These are phyloP conservation scores for Cryphonectria parasitica DNA, from an alignment of 2,329 filamentous ascomycete species.

Conservation along the genomic window DNA sequence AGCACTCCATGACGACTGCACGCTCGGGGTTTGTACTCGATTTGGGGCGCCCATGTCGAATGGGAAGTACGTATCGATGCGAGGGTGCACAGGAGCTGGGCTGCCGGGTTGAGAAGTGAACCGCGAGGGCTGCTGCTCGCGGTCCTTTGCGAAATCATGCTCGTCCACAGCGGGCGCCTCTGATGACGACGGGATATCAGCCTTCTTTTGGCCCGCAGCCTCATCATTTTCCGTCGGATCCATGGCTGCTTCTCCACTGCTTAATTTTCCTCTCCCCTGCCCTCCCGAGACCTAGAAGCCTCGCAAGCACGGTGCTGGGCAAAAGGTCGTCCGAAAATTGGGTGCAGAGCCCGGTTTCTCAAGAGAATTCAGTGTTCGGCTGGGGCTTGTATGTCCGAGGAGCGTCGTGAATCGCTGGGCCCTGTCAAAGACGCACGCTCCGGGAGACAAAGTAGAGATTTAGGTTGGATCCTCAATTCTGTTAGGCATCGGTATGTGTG, in stretches of 20 bases:
- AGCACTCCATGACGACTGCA: conserved; percentile 46
- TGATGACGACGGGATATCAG: not conserved
- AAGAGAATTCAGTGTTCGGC: not conserved
- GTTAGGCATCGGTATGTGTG: not conserved
- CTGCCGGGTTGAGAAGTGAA: conserved; percentile 5
- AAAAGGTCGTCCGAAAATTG: not conserved
- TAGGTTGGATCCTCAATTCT: not conserved
- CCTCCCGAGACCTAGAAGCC: conserved; percentile 24
- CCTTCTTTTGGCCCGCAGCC: conserved; percentile 6
- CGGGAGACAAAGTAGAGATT: not conserved
- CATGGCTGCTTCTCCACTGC: conserved; percentile 13
- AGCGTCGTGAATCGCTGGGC: conserved; percentile 9
- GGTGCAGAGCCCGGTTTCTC: not conserved
- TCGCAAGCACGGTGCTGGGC: not conserved
- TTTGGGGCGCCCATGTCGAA: not conserved
- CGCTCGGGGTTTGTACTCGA: conserved; percentile 29
- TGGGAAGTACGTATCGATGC: conserved; percentile 18
- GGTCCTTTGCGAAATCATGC: conserved; percentile 5
- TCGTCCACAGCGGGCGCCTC: conserved; percentile 1
- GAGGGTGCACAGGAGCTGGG: conserved; percentile 16
- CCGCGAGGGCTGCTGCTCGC: not conserved
- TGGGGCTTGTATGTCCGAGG: not conserved
- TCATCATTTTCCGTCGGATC: conserved; percentile 11
- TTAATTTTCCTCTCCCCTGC: not conserved
- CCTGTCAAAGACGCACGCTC: not conserved